phyloP scores from a whole-genome alignment of 2,329 filamentous ascomycete genomes.

The Mycosphaerella sp. region DNA sequence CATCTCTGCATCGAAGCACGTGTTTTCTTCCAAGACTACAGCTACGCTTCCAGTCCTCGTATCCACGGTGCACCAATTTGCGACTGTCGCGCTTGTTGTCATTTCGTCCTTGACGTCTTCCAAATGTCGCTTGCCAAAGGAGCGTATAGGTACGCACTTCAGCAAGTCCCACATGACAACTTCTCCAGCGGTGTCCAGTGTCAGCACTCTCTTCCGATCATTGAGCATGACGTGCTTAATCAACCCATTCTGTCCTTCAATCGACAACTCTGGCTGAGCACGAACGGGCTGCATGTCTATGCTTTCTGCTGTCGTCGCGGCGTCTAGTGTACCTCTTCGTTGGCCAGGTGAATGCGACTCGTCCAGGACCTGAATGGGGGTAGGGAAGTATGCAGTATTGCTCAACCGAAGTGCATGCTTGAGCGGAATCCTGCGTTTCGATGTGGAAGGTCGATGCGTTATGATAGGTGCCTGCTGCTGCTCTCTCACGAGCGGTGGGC shows the following conservation, averaged over 20 bases:
- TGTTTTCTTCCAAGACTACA: slow-evolving; percentile 86
- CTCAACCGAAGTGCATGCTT: slow-evolving; percentile 76
- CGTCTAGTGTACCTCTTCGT: slow-evolving; percentile 53
- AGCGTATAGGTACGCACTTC: slow-evolving; percentile 76
- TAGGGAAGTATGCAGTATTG: slow-evolving; percentile 71
- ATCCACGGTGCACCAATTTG: slow-evolving; percentile 94
- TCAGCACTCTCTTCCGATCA: slow-evolving; percentile 81
- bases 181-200: slow-evolving; percentile 89
- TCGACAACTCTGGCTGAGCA: slow-evolving; percentile 47
- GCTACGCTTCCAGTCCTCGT: slow-evolving; percentile 87
- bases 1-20: slow-evolving; percentile 95
- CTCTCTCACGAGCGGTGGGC: slow-evolving; percentile 26
- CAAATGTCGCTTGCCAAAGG: slow-evolving; percentile 89
- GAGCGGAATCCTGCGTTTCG: slow-evolving; percentile 62
- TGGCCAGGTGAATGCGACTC: slow-evolving; percentile 29
- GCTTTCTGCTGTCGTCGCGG: slow-evolving; percentile 16
- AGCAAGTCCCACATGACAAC: slow-evolving; percentile 93
- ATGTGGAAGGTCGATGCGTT: slow-evolving; percentile 1
- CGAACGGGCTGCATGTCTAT: slow-evolving; percentile 36
- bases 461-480: not conserved
- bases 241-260: slow-evolving; percentile 90
- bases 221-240: slow-evolving; percentile 91
- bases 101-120: slow-evolving; percentile 84
- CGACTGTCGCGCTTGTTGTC: slow-evolving; percentile 81
- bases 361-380: slow-evolving; percentile 39